Evolutionary conservation across 139 green algal species (phyloP).

Genomic region (Deuterostichococcus epilithicus): DNA sequence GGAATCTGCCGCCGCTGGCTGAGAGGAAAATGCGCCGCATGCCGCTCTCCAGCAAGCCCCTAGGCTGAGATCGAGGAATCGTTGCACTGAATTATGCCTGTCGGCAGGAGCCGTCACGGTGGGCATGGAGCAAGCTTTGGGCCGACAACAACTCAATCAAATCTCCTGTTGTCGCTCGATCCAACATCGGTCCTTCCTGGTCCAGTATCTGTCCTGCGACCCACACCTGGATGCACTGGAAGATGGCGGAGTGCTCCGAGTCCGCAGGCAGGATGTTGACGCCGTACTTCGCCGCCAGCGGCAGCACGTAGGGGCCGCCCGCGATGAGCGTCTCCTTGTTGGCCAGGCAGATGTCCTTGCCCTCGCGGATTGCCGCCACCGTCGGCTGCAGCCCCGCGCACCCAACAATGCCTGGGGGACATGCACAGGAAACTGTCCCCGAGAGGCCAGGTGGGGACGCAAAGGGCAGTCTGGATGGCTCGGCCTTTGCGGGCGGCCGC

Average conservation of each 20-base stretch:
- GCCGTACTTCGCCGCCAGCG: slow-evolving; percentile 84
- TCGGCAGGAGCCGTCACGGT: too few species aligned
- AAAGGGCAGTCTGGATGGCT: too few species aligned
- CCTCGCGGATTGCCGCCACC: slow-evolving; percentile 90
- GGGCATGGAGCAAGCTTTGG: too few species aligned
- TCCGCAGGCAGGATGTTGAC: slow-evolving; percentile 93
- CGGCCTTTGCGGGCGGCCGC: slow-evolving; percentile 37
- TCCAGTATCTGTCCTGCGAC: too few species aligned
- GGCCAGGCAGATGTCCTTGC: slow-evolving; percentile 98
- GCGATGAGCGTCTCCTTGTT: slow-evolving; percentile 99
- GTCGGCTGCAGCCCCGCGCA: slow-evolving; percentile 96
- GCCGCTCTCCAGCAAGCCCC: slow-evolving; percentile 87
- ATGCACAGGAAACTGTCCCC: too few species aligned
- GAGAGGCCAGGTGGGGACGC: too few species aligned
- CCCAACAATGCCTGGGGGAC: slow-evolving; percentile 87
- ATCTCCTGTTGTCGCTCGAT: too few species aligned
- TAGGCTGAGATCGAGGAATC: too few species aligned
- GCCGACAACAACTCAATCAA: too few species aligned
- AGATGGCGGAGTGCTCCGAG: slow-evolving; percentile 96
- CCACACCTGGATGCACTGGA: slow-evolving; percentile 84
- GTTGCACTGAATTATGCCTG: too few species aligned
- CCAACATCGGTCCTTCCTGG: too few species aligned
- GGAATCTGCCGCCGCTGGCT: slow-evolving; percentile 95
- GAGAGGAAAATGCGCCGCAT: slow-evolving; percentile 97
- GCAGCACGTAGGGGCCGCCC: slow-evolving; percentile 89